Evolutionary conservation across 306 rosid species (phyloP).

Genomic region (apple (Malus domestica)): DNA sequence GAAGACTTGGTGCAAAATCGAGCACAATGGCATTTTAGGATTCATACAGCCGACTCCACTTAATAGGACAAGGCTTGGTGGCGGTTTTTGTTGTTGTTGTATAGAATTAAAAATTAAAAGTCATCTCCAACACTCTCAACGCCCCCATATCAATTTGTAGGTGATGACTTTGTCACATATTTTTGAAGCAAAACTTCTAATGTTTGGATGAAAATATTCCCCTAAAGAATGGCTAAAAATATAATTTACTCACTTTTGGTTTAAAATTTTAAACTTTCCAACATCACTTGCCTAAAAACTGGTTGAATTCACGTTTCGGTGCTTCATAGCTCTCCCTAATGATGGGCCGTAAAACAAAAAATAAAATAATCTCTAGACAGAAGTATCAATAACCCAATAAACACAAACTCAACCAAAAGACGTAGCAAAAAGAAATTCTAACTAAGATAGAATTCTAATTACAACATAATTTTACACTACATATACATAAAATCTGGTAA

Average conservation of each 20-base stretch:
- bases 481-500: neutral
- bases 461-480: neutral
- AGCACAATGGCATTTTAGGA: no score
- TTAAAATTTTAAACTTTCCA: neutral
- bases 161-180: neutral
- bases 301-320: neutral
- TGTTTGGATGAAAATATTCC: neutral
- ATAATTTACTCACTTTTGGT: neutral
- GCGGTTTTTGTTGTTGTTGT: no score
- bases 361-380: neutral
- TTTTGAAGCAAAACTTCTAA: neutral
- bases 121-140: neutral
- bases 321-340: neutral
- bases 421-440: neutral
- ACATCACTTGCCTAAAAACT: neutral
- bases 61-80: no score
- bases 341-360: neutral
- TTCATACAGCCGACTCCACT: no score
- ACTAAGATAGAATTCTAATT: neutral
- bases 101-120: no score
- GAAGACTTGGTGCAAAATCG: no score
- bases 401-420: neutral
- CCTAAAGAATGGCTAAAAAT: neutral
- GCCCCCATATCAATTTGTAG: neutral
- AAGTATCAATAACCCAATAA: neutral